Conservation (phyloP, 495 filamentous ascomycete species). For the Thozetella sp. region DNA sequence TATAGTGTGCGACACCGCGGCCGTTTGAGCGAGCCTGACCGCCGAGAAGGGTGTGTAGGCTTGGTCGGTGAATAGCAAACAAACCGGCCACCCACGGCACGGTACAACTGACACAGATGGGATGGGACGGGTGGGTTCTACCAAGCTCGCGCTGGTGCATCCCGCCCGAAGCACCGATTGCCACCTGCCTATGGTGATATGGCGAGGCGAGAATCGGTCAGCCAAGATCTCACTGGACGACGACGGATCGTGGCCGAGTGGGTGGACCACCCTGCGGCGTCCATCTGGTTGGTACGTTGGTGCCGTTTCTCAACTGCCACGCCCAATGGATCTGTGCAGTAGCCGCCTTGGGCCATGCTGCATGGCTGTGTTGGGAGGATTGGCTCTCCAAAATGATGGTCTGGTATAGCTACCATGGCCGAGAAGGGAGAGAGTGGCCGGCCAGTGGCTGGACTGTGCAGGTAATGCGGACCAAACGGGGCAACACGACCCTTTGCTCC, state of each 20-base stretch:
- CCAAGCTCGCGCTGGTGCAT: neutral
- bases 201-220: too few relatives aligned
- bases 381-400: neutral
- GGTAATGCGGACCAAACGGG: neutral
- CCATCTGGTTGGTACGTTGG: neutral
- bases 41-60: too few relatives aligned
- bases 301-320: neutral
- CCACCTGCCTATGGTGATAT: too few relatives aligned
- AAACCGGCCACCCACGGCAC: too few relatives aligned
- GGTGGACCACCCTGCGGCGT: neutral
- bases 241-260: neutral
- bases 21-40: too few relatives aligned
- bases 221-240: too few relatives aligned
- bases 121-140: neutral
- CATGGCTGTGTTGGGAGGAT: constrained; percentile 1
- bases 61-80: too few relatives aligned
- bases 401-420: neutral
- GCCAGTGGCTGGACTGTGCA: neutral
- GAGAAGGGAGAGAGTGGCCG: neutral
- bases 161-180: neutral
- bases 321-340: neutral
- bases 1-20: too few relatives aligned
- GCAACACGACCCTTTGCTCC: neutral
- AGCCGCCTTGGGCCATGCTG: neutral
- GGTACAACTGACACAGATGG: neutral